These are phyloP conservation scores for Cadophora gregata DNA, from an alignment of 2,329 filamentous ascomycete species.

Conservation along the genomic window DNA sequence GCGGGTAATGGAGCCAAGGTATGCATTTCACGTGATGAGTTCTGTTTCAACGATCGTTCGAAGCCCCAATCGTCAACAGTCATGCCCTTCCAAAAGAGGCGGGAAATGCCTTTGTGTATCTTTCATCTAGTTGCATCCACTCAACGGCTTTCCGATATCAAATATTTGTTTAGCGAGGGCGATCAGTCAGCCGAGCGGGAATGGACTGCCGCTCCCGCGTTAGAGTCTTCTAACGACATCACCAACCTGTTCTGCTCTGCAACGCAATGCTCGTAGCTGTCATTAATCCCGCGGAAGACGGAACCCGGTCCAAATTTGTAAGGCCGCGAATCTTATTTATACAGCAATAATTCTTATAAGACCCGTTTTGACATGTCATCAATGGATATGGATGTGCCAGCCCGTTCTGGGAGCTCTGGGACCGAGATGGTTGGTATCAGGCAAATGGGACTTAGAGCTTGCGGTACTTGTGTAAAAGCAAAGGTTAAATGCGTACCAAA, in stretches of 20 bases:
- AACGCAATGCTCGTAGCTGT: neutral
- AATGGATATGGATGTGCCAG: neutral
- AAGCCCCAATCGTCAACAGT: too few species aligned
- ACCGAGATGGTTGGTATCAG: slow-evolving; percentile 10
- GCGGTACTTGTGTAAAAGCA: slow-evolving; percentile 31
- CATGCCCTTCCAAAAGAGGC: too few species aligned
- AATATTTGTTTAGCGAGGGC: too few species aligned
- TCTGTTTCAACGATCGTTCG: neutral
- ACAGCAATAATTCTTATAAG: too few species aligned
- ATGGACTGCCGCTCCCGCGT: slow-evolving; percentile 19
- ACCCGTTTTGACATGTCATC: neutral
- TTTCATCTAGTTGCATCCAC: too few species aligned
- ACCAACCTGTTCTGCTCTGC: neutral
- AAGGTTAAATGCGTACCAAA: slow-evolving; percentile 32
- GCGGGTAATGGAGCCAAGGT: too few species aligned
- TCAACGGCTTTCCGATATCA: too few species aligned
- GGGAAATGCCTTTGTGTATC: too few species aligned
- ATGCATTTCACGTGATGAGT: neutral
- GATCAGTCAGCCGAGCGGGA: slow-evolving; percentile 21
- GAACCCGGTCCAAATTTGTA: neutral
- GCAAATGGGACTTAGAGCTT: slow-evolving; percentile 25
- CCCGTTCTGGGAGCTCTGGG: neutral
- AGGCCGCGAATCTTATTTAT: neutral
- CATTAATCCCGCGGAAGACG: neutral
- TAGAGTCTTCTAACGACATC: neutral